These are phyloP conservation scores for Phytophthora pini DNA, from an alignment of 352 stramenopile species.

Conservation along the genomic window DNA sequence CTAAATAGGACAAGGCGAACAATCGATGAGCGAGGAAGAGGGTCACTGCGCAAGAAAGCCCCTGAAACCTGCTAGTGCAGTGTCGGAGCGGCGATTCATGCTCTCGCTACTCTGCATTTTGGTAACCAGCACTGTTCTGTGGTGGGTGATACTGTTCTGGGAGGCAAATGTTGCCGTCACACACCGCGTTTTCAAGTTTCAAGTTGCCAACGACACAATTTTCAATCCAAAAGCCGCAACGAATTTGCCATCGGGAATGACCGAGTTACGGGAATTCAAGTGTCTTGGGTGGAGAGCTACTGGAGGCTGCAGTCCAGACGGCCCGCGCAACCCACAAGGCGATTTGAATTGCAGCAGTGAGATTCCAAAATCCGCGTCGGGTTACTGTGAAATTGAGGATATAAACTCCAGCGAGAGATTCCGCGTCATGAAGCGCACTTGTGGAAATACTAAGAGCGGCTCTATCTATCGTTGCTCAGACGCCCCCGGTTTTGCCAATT, in stretches of 20 bases:
- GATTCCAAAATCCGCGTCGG: slow-evolving; percentile 41
- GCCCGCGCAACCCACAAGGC: slow-evolving; percentile 38
- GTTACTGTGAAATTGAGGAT: slow-evolving; percentile 71
- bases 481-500: slow-evolving; percentile 65
- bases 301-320: slow-evolving; percentile 43
- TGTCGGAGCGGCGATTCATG: slow-evolving; percentile 13
- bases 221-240: background rate
- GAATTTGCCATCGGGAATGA: slow-evolving; percentile 3
- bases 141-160: slow-evolving; percentile 9
- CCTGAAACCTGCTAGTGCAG: background rate
- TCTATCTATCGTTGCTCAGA: slow-evolving; percentile 51
- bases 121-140: background rate
- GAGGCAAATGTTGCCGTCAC: background rate
- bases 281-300: slow-evolving; percentile 72
- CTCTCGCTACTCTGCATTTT: slow-evolving; percentile 1
- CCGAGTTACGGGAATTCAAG: slow-evolving; percentile 21
- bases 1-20: background rate
- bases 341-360: slow-evolving; percentile 50
- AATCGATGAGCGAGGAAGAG: background rate
- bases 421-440: slow-evolving; percentile 69
- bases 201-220: background rate
- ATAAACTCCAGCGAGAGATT: slow-evolving; percentile 49
- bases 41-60: background rate
- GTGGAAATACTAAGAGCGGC: slow-evolving; percentile 44
- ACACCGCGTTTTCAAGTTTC: slow-evolving; percentile 2